Conservation (phyloP, 1,139 yeast genomes). For the Sugiyamaella paludigena region DNA sequence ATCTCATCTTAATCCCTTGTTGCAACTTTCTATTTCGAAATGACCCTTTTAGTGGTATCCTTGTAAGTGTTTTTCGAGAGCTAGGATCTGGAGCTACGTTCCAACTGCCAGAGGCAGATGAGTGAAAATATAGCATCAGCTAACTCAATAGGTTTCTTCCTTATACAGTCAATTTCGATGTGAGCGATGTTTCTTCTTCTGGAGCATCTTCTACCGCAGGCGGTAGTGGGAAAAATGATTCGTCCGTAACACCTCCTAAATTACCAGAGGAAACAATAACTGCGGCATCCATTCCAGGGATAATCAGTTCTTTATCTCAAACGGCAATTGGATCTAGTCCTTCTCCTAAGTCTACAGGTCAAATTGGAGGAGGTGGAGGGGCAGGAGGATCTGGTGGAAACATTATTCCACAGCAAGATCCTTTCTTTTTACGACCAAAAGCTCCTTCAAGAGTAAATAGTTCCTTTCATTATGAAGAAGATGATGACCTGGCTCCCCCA, state of each 20-base stretch:
- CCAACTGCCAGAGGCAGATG: too few relatives aligned
- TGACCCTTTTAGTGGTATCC: constrained; percentile 31
- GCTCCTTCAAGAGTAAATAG: not conserved
- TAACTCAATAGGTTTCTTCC: constrained; percentile 54
- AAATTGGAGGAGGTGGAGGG: too few relatives aligned
- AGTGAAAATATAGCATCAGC: too few relatives aligned
- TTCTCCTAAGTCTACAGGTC: not conserved
- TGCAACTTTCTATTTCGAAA: constrained; percentile 8
- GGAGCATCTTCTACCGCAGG: constrained; percentile 3
- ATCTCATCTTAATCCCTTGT: too few relatives aligned
- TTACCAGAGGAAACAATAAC: not conserved
- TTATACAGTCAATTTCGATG: constrained; percentile 68
- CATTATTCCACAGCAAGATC: not conserved
- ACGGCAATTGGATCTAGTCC: constrained; percentile 4
- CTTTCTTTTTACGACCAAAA: constrained; percentile 1
- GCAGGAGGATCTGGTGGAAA: too few relatives aligned
- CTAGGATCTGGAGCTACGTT: too few relatives aligned
- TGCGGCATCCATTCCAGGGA: constrained; percentile 23
- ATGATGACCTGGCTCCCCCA: constrained; percentile 10
- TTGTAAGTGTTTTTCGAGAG: constrained; percentile 22
- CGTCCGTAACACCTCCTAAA: not conserved
- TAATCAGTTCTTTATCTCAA: constrained; percentile 18
- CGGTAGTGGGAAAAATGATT: constrained; percentile 1
- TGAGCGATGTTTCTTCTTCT: constrained; percentile 33
- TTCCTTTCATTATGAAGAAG: constrained; percentile 6